Evolutionary conservation across 176 grass and related monocot genomes (phyloP), one percentile per base, ranked within the genome.

Genomic region (Juncus effusus): DNA sequence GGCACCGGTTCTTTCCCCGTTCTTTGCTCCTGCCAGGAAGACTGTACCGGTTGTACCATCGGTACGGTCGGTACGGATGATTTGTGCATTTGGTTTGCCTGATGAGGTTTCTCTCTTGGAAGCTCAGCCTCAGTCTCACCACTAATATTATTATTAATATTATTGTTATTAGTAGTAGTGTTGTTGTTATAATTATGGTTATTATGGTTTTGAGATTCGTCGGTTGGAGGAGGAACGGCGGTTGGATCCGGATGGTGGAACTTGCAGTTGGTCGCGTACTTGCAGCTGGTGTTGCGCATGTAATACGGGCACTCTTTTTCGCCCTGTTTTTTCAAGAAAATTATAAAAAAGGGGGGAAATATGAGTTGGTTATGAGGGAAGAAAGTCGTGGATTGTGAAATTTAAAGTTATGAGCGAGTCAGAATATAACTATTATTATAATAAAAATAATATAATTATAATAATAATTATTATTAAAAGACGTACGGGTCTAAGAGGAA

Each of bases 251-350:
- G 95, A 75, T 99, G 95, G 57, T 99, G 80, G 72, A 84, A 93
- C 66, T 65, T 90, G 81, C 95, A 99, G 73, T 85, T 85, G 42
- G 76, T 84, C 6, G 95, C 67, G 74, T 80, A 90, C 74, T 93
- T 99, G 78, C 95, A 99, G 75, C 82, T 93, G 50, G 85, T 88
- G 59, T 75, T 99, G 19, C 89, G 83, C 95, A 99, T 99, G 74
- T 99, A 99, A 67, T 85, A 93, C 6, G 80, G 85, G 51, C 95
- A 99, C 73, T 93, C 89, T 73, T 76, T 89, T 73, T 69, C 82
- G 42, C 89, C 81, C 95, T 99, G 85, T 63, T 73, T 74, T 9
- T 60, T 66, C 14, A 76, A 64, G 59, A 78, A 70, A 42, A 15
- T 6, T 61, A 14, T 51, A 55, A 12, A 13, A 68, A 10, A 44